Conservation (phyloP, 106 monocot species). For the Dendrobium huoshanense region DNA sequence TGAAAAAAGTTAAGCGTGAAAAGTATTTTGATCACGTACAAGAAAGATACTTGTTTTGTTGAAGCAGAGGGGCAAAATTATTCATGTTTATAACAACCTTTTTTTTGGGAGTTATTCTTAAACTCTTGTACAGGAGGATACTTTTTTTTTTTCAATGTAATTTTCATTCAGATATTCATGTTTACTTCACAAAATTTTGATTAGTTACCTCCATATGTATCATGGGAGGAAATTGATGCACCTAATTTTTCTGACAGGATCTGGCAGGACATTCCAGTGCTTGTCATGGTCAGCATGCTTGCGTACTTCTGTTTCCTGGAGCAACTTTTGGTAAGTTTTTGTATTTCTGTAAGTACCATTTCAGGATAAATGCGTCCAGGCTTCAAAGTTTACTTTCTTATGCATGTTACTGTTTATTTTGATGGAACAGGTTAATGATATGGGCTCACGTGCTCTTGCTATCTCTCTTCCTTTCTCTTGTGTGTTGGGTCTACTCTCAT, state of each 20-base stretch:
- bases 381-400: not conserved
- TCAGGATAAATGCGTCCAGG: not conserved
- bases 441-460: conserved; percentile 81
- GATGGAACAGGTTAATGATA: conserved; percentile 55
- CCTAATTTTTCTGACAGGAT: conserved; percentile 45
- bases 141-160: not conserved
- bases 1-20: too few relatives aligned
- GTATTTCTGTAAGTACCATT: not conserved
- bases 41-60: not conserved
- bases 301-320: conserved; percentile 99
- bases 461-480: conserved; percentile 97
- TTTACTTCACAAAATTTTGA: not conserved
- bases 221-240: conserved; percentile 2
- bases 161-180: not conserved
- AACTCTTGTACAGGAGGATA: not conserved
- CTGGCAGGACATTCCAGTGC: conserved; percentile 91
- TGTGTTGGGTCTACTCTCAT: conserved; percentile 91
- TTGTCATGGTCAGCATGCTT: conserved; percentile 98
- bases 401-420: conserved; percentile 3
- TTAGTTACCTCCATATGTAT: not conserved
- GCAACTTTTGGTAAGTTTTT: conserved; percentile 70
- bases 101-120: not conserved
- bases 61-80: not conserved
- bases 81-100: not conserved
- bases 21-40: not conserved